These are phyloP conservation scores for Nakazawaea wickerhamii DNA, from an alignment of 805 yeast species.

Conservation along the genomic window DNA sequence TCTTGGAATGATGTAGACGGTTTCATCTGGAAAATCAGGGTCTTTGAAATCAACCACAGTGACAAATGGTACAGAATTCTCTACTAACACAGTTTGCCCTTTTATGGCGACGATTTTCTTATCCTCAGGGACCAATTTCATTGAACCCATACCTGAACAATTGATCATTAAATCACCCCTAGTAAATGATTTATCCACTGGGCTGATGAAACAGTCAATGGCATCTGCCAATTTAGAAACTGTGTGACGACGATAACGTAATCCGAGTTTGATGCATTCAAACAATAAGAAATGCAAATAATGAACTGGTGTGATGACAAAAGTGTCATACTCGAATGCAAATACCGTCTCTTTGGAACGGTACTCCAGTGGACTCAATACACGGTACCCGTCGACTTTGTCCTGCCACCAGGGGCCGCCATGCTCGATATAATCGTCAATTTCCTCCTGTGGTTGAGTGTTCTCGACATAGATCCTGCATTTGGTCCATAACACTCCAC, in stretches of 20 bases:
- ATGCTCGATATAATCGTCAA: constrained; percentile 14
- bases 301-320: constrained; percentile 53
- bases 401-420: constrained; percentile 46
- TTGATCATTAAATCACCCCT: constrained; percentile 41
- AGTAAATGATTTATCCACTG: constrained; percentile 20
- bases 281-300: constrained; percentile 50
- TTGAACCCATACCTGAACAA: constrained; percentile 49
- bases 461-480: constrained; percentile 19
- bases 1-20: constrained; percentile 60
- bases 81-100: constrained; percentile 54
- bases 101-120: constrained; percentile 42
- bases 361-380: constrained; percentile 31
- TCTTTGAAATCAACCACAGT: constrained; percentile 24
- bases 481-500: constrained; percentile 37
- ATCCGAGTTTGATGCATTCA: constrained; percentile 42
- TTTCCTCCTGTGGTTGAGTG: constrained; percentile 9
- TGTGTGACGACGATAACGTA: constrained; percentile 36
- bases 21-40: constrained; percentile 35
- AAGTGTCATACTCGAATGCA: constrained; percentile 48
- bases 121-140: constrained; percentile 36
- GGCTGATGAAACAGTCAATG: constrained; percentile 29
- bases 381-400: constrained; percentile 35
- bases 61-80: constrained; percentile 37
- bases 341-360: constrained; percentile 26
- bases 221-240: constrained; percentile 45